Evolutionary conservation across 2,329 filamentous ascomycete genomes (phyloP).

Genomic region (Aspergillus pseudoterreus): DNA sequence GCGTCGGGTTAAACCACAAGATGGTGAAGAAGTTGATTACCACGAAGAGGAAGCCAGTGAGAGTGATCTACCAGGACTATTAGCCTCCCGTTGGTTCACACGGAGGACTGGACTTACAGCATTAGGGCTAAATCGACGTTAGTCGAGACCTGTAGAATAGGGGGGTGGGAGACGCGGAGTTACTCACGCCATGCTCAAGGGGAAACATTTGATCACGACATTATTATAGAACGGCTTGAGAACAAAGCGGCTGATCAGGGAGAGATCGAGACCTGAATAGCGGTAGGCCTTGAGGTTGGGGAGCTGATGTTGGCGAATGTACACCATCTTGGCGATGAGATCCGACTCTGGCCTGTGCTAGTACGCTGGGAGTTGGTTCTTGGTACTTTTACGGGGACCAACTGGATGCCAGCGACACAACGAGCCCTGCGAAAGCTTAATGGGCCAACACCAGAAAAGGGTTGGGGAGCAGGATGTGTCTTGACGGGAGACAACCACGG

Average conservation of each 20-base stretch:
- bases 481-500: neutral
- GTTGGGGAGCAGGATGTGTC: neutral
- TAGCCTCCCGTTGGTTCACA: constrained; percentile 6
- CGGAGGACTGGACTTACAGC: constrained; percentile 36
- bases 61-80: constrained; percentile 61
- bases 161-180: constrained; percentile 1
- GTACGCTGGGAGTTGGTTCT: neutral
- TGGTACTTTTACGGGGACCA: neutral
- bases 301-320: constrained; percentile 88
- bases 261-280: constrained; percentile 89
- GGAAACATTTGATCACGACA: constrained; percentile 90
- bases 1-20: constrained; percentile 91
- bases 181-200: constrained; percentile 83
- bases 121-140: constrained; percentile 41
- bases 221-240: constrained; percentile 97
- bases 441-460: neutral
- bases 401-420: too few species aligned
- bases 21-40: constrained; percentile 84
- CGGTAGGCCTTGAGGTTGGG: constrained; percentile 90
- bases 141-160: constrained; percentile 7
- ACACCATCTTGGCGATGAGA: constrained; percentile 65
- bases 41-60: constrained; percentile 87
- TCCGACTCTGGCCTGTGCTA: too few species aligned
- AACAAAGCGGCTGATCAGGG: constrained; percentile 84
- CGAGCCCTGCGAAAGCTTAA: neutral